Conservation (phyloP, 305 asterid species). For the Fraxinus sp. region DNA sequence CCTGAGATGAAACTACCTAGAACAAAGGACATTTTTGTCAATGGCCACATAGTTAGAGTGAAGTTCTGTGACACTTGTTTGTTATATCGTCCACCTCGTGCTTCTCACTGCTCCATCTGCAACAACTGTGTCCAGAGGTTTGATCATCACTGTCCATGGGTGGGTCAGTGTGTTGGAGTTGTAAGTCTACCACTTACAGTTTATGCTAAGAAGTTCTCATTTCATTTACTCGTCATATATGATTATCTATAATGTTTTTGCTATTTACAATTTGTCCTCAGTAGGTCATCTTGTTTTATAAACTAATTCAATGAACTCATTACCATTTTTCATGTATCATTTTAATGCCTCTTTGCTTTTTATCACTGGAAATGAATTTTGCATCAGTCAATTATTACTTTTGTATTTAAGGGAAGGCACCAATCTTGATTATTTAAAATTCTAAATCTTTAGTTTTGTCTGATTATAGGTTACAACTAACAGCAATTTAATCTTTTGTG, state of each 20-base stretch:
- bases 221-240: not conserved
- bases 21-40: constrained; percentile 63
- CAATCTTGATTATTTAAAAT: not conserved
- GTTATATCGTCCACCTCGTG: constrained; percentile 89
- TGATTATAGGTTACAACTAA: not conserved
- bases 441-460: not conserved
- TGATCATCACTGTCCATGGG: constrained; percentile 98
- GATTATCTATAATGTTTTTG: not conserved
- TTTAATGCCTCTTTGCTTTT: not conserved
- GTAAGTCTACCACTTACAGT: constrained; percentile 40
- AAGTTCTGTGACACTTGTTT: constrained; percentile 87
- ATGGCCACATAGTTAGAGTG: constrained; percentile 63
- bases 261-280: not conserved
- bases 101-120: constrained; percentile 96
- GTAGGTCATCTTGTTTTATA: not conserved
- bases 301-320: not conserved
- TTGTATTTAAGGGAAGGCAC: not conserved
- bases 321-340: not conserved
- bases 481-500: not conserved
- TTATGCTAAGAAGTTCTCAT: not conserved
- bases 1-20: constrained; percentile 59
- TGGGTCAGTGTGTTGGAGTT: constrained; percentile 88
- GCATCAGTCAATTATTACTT: not conserved
- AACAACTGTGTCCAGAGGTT: constrained; percentile 91
- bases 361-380: not conserved